These are phyloP conservation scores for Ophiostoma fasciatum DNA, from an alignment of 2,329 filamentous ascomycete genomes.

Conservation along the genomic window DNA sequence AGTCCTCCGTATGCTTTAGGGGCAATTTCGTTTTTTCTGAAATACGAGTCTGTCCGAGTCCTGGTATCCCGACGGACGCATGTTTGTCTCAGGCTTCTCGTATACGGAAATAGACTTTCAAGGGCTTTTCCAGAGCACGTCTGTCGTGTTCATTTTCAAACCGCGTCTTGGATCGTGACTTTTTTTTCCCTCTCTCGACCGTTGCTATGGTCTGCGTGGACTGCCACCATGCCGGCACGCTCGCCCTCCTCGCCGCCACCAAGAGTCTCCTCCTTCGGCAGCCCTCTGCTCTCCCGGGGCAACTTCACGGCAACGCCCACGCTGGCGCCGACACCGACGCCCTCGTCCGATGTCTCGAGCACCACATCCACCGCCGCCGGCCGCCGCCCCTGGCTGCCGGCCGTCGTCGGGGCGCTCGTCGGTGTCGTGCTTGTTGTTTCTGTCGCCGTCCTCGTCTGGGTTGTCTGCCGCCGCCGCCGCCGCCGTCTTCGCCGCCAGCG, in stretches of 20 bases:
- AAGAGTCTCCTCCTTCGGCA: no score
- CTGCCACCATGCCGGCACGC: neutral
- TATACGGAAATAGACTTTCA: no score
- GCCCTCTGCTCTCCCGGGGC: neutral
- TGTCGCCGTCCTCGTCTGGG: slow-evolving; percentile 2
- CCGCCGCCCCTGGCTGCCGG: slow-evolving; percentile 1
- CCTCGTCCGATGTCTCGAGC: neutral
- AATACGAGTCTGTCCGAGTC: no score
- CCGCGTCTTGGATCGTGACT: neutral
- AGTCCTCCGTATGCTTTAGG: no score
- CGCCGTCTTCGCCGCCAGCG: no score
- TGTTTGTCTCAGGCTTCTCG: no score
- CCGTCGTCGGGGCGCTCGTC: slow-evolving; percentile 15
- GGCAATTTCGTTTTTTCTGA: no score
- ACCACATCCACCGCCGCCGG: neutral
- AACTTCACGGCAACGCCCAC: slow-evolving; percentile 1
- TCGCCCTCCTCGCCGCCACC: neutral
- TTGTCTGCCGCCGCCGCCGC: neutral
- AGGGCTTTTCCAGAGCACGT: no score
- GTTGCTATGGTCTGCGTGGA: no score
- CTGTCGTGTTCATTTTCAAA: neutral
- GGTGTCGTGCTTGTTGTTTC: slow-evolving; percentile 15
- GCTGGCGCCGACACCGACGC: neutral
- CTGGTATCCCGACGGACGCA: no score
- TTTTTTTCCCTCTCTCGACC: neutral